Percentiles rank a stretch among this genome's conserved stretches.
Conservation (phyloP, 805 yeast species). For the Nakazawaea anatomiae region DNA sequence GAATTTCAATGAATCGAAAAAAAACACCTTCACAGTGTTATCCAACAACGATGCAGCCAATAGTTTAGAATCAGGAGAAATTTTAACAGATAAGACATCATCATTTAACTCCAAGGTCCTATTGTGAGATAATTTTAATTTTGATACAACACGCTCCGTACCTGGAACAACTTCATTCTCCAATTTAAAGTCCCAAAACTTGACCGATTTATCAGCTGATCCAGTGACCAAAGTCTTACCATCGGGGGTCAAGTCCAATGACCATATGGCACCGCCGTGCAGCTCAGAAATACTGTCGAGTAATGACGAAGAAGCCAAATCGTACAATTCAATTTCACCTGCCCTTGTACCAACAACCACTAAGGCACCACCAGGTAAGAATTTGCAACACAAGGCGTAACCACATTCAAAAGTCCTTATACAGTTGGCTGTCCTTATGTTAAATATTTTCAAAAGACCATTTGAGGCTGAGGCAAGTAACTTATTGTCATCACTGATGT, state of each 20-base stretch:
- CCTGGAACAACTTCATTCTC: constrained; percentile 70
- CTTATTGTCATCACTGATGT: constrained; percentile 74
- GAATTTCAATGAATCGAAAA: constrained; percentile 79
- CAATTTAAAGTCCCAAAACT: constrained; percentile 81
- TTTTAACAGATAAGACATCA: constrained; percentile 72
- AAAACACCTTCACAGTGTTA: constrained; percentile 93
- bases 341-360: constrained; percentile 84
- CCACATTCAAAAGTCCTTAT: constrained; percentile 87
- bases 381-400: constrained; percentile 72
- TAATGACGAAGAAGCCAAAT: constrained; percentile 74
- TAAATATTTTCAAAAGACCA: constrained; percentile 88
- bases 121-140: constrained; percentile 60
- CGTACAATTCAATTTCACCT: constrained; percentile 81
- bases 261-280: constrained; percentile 83
- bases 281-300: constrained; percentile 69
- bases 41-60: constrained; percentile 84
- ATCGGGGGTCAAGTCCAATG: constrained; percentile 78
- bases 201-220: constrained; percentile 86
- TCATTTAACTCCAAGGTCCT: constrained; percentile 83
- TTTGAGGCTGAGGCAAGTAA: constrained; percentile 86
- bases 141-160: constrained; percentile 41
- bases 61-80: constrained; percentile 73
- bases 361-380: constrained; percentile 87
- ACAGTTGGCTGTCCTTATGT: constrained; percentile 63
- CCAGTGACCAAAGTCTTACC: constrained; percentile 86